phyloP scores from a whole-genome alignment of 2,329 filamentous ascomycete species.

The Fusarium oligoseptatum region DNA sequence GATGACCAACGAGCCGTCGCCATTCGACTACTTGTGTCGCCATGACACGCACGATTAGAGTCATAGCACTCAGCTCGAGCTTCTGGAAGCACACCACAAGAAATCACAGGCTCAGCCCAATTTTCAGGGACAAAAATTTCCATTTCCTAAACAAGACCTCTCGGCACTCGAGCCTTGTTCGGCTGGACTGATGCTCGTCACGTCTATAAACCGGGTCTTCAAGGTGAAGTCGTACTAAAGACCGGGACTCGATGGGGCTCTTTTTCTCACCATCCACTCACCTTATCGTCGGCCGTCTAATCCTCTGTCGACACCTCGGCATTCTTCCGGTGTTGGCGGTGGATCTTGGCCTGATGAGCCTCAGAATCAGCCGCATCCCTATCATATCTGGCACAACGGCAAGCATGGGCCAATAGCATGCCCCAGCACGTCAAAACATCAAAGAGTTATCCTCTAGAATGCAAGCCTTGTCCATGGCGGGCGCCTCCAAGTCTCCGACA shows the following conservation, averaged over 20 bases:
- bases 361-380: constrained; percentile 28
- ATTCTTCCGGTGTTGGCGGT: constrained; percentile 13
- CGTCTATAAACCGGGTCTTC: constrained; percentile 24
- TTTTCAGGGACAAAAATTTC: not conserved
- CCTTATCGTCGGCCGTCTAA: constrained; percentile 6
- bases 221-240: constrained; percentile 7
- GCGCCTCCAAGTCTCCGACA: constrained; percentile 26
- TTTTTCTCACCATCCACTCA: constrained; percentile 13
- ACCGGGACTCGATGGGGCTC: constrained; percentile 14
- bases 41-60: constrained; percentile 15
- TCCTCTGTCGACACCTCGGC: constrained; percentile 15
- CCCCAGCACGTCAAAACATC: not conserved
- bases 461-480: constrained; percentile 21
- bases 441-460: not conserved
- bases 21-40: constrained; percentile 6
- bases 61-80: not conserved
- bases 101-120: not conserved
- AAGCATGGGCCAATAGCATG: constrained; percentile 9
- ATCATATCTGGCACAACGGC: not conserved
- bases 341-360: constrained; percentile 21
- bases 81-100: not conserved
- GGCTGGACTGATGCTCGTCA: constrained; percentile 25
- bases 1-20: not conserved
- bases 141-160: not conserved
- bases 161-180: constrained; percentile 7